These are phyloP conservation scores for Botrytis fragariae DNA, from an alignment of 2,329 filamentous ascomycete species.

Conservation along the genomic window DNA sequence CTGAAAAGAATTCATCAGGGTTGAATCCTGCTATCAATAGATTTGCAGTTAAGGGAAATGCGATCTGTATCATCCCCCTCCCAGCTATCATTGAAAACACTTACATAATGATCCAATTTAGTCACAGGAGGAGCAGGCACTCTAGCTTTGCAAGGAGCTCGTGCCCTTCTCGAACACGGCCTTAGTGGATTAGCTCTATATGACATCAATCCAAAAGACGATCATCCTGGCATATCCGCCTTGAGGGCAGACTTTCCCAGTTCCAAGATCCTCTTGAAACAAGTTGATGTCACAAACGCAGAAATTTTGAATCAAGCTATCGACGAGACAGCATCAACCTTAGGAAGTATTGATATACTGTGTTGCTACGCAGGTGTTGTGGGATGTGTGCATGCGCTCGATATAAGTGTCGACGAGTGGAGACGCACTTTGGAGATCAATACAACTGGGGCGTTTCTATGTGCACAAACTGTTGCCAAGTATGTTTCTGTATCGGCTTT, in stretches of 20 bases:
- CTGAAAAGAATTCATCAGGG: not conserved
- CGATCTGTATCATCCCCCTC: not conserved
- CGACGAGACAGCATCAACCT: slow-evolving; percentile 40
- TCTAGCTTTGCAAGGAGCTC: slow-evolving; percentile 55
- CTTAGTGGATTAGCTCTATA: slow-evolving; percentile 57
- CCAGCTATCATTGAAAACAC: not conserved
- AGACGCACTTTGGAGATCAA: slow-evolving; percentile 67
- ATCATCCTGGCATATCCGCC: slow-evolving; percentile 43
- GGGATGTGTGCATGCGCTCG: slow-evolving; percentile 57
- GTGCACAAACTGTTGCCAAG: slow-evolving; percentile 60
- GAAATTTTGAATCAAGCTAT: slow-evolving; percentile 46
- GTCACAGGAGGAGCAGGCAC: slow-evolving; percentile 66
- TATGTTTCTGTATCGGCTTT: slow-evolving; percentile 43
- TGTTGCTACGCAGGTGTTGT: slow-evolving; percentile 70
- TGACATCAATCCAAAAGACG: slow-evolving; percentile 49
- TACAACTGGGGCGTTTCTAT: slow-evolving; percentile 66
- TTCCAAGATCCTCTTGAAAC: slow-evolving; percentile 48
- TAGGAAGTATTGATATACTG: slow-evolving; percentile 49
- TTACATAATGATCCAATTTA: slow-evolving; percentile 5
- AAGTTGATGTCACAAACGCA: slow-evolving; percentile 60
- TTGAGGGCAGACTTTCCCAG: slow-evolving; percentile 55
- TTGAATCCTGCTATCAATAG: not conserved
- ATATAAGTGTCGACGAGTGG: slow-evolving; percentile 59
- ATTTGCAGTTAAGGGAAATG: slow-evolving; percentile 19
- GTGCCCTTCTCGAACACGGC: slow-evolving; percentile 68